A percentile compares a stretch with the other conserved stretches of the same genome.
Conservation (phyloP, 2,329 filamentous ascomycete species). For the Ceratocystis lukuohia region DNA sequence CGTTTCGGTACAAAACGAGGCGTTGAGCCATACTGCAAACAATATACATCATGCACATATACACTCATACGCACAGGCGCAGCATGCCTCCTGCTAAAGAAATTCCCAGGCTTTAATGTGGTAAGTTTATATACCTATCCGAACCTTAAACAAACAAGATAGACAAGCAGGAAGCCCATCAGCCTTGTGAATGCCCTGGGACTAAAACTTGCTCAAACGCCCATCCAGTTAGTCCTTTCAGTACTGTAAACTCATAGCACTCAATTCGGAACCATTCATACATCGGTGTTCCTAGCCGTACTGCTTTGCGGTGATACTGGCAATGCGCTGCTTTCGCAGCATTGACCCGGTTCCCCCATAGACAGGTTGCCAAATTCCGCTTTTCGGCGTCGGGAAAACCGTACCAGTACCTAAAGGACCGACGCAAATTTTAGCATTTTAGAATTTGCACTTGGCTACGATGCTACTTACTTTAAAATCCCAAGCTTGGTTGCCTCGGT, state of each 20-base stretch:
- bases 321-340: slow-evolving; percentile 46
- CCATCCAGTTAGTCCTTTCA: slow-evolving; percentile 52
- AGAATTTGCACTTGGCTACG: neutral
- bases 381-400: slow-evolving; percentile 55
- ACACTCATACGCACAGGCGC: neutral
- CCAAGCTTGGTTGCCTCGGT: slow-evolving; percentile 70
- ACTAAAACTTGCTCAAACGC: slow-evolving; percentile 20
- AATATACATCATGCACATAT: neutral
- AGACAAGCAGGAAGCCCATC: too few relatives aligned
- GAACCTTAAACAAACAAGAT: neutral
- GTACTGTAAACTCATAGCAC: slow-evolving; percentile 54
- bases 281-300: slow-evolving; percentile 47
- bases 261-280: slow-evolving; percentile 58
- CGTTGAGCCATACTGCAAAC: too few relatives aligned
- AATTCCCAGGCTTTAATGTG: neutral
- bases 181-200: neutral
- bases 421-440: neutral
- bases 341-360: slow-evolving; percentile 49
- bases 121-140: neutral
- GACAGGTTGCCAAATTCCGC: slow-evolving; percentile 69
- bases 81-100: too few relatives aligned
- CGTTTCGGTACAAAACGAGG: too few relatives aligned
- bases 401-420: slow-evolving; percentile 65
- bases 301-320: slow-evolving; percentile 51
- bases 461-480: slow-evolving; percentile 53